Evolutionary conservation across 2,329 filamentous ascomycete genomes (phyloP).

Genomic region (Beauveria caledonica): DNA sequence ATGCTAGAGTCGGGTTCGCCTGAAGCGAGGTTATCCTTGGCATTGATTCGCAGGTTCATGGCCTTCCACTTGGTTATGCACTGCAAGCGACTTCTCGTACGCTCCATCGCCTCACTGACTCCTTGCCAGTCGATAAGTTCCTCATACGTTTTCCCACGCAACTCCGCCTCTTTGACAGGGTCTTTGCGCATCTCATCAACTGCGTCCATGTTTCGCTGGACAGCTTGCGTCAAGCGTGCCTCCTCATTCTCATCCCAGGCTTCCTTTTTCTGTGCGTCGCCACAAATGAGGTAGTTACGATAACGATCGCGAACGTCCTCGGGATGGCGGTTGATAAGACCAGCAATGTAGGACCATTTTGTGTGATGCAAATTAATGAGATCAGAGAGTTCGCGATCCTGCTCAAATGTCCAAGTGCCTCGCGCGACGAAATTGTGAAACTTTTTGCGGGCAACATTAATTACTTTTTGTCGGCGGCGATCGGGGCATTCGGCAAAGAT

Average conservation of each 20-base stretch:
- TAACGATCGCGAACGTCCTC: conserved; percentile 64
- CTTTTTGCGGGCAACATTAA: conserved; percentile 49
- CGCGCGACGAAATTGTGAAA: conserved; percentile 58
- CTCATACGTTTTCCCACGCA: conserved; percentile 36
- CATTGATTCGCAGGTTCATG: conserved; percentile 28
- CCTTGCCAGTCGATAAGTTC: conserved; percentile 56
- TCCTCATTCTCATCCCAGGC: conserved; percentile 57
- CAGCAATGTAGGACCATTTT: conserved; percentile 55
- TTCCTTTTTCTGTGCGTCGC: conserved; percentile 41
- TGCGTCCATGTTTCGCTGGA: conserved; percentile 43
- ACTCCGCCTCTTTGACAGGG: conserved; percentile 17
- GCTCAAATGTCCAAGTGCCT: conserved; percentile 34
- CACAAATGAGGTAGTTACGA: conserved; percentile 57
- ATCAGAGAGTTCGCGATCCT: conserved; percentile 28
- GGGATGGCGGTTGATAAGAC: conserved; percentile 53
- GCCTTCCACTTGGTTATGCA: conserved; percentile 60
- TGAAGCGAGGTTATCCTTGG: conserved; percentile 26
- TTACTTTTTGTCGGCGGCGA: conserved; percentile 44
- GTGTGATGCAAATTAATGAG: conserved; percentile 30
- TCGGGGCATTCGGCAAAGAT: conserved; percentile 41
- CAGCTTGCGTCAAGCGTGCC: conserved; percentile 38
- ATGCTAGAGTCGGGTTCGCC: conserved; percentile 24
- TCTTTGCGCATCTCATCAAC: conserved; percentile 34
- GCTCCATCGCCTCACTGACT: conserved; percentile 54
- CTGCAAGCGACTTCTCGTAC: conserved; percentile 56